Evolutionary conservation across 306 rosid species (phyloP).

Genomic region (Sesbania bispinosa): DNA sequence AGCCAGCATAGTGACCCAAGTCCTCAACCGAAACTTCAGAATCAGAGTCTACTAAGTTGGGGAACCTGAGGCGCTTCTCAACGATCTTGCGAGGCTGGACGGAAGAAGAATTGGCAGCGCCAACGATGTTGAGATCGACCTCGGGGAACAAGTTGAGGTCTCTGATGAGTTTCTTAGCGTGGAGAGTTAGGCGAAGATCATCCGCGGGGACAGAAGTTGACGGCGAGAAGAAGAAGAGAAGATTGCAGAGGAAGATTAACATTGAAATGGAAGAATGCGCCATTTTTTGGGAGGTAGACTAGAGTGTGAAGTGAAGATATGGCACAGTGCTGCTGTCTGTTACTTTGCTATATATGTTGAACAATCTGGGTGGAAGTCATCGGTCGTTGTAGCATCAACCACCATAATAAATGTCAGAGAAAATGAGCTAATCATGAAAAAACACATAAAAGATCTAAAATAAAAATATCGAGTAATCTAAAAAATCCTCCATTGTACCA

Average conservation of each 20-base stretch:
- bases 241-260: constrained; percentile 1
- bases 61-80: constrained; percentile 65
- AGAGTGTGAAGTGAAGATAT: neutral
- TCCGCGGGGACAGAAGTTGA: constrained; percentile 29
- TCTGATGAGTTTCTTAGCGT: constrained; percentile 59
- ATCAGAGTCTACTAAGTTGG: constrained; percentile 40
- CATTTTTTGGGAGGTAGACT: constrained; percentile 25
- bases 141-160: constrained; percentile 74
- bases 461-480: too few relatives aligned
- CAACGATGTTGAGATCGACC: constrained; percentile 48
- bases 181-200: constrained; percentile 16
- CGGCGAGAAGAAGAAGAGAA: constrained; percentile 16
- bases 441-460: too few relatives aligned
- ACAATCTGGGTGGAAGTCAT: too few relatives aligned
- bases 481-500: too few relatives aligned
- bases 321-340: too few relatives aligned
- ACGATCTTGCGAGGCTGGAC: constrained; percentile 36
- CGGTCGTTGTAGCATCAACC: too few relatives aligned
- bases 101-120: constrained; percentile 28
- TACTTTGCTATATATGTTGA: too few relatives aligned
- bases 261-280: neutral
- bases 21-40: constrained; percentile 56
- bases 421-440: too few relatives aligned
- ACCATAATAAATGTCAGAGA: too few relatives aligned
- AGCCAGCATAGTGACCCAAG: constrained; percentile 87